Percentiles rank a stretch among this genome's conserved stretches.
These are phyloP conservation scores for Thymus mandschuricus DNA, from an alignment of 257 asterid species.

Conservation along the genomic window DNA sequence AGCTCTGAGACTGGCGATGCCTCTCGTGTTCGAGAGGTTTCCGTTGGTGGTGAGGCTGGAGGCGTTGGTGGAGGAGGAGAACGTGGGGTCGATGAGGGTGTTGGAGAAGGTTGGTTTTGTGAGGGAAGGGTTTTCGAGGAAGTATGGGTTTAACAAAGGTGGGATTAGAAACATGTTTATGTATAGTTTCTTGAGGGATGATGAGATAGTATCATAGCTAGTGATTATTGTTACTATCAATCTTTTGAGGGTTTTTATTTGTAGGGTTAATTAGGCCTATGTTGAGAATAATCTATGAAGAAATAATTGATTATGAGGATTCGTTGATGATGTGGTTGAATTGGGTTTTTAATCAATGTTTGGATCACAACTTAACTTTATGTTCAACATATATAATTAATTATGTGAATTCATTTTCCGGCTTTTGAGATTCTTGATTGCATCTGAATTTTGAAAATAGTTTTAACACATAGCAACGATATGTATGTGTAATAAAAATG, in stretches of 20 bases:
- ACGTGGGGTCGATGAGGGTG: conserved; percentile 64
- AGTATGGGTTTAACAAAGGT: conserved; percentile 69
- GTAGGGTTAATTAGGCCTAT: not conserved
- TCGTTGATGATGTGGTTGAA: too few species aligned
- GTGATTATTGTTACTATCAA: too few species aligned
- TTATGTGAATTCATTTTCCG: too few species aligned
- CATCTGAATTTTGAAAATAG: too few species aligned
- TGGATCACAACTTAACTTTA: too few species aligned
- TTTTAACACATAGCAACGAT: too few species aligned
- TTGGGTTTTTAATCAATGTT: too few species aligned
- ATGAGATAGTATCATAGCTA: not conserved
- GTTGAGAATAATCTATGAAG: not conserved
- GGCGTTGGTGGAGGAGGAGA: conserved; percentile 74
- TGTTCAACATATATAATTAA: too few species aligned
- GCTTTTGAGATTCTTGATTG: too few species aligned
- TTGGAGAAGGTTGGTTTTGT: conserved; percentile 67
- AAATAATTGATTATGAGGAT: too few species aligned
- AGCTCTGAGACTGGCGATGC: conserved; percentile 54
- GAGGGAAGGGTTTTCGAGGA: conserved; percentile 64
- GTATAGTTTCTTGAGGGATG: conserved; percentile 58
- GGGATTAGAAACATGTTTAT: conserved; percentile 60
- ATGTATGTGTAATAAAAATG: too few species aligned
- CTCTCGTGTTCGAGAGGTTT: conserved; percentile 47
- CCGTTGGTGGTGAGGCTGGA: conserved; percentile 61
- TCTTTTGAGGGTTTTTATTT: too few species aligned